phyloP scores from a whole-genome alignment of 23 red algal genomes.

The Gracilariopsis chorda region DNA sequence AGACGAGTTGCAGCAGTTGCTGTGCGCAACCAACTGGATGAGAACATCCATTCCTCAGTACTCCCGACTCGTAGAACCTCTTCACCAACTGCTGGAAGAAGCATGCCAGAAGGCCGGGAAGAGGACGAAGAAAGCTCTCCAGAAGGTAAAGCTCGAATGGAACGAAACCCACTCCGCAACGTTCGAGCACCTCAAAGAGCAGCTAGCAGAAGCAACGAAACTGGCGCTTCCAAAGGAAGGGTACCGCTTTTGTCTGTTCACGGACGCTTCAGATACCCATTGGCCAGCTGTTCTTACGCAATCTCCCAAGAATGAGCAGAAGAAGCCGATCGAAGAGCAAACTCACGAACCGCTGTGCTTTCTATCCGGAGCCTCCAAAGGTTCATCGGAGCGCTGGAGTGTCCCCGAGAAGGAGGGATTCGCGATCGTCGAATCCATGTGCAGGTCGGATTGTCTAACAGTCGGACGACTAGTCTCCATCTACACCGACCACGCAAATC shows the following conservation, averaged over 20 bases:
- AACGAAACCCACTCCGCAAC: background rate
- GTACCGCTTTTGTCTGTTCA: conserved; percentile 17
- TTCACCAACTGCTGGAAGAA: background rate
- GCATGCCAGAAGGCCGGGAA: background rate
- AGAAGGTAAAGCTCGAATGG: background rate
- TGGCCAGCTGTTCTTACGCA: conserved; percentile 14
- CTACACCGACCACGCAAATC: conserved; percentile 36
- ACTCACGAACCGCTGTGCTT: conserved; percentile 1
- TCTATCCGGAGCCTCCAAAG: background rate
- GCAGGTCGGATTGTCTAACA: too few relatives aligned
- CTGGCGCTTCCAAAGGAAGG: background rate
- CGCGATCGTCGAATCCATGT: too few relatives aligned
- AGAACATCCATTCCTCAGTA: conserved; percentile 1
- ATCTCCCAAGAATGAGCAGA: background rate
- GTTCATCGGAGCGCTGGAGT: background rate
- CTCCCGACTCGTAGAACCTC: background rate
- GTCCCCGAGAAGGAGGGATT: too few relatives aligned
- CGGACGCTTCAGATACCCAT: conserved; percentile 31
- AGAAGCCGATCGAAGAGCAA: background rate
- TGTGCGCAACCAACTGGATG: conserved; percentile 28
- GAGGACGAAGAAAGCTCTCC: background rate
- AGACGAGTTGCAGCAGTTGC: too few relatives aligned
- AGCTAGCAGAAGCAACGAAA: background rate
- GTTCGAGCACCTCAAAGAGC: background rate
- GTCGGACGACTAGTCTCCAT: too few relatives aligned